phyloP scores from a whole-genome alignment of 2,329 filamentous ascomycete genomes.

The Claviceps humidiphila region DNA sequence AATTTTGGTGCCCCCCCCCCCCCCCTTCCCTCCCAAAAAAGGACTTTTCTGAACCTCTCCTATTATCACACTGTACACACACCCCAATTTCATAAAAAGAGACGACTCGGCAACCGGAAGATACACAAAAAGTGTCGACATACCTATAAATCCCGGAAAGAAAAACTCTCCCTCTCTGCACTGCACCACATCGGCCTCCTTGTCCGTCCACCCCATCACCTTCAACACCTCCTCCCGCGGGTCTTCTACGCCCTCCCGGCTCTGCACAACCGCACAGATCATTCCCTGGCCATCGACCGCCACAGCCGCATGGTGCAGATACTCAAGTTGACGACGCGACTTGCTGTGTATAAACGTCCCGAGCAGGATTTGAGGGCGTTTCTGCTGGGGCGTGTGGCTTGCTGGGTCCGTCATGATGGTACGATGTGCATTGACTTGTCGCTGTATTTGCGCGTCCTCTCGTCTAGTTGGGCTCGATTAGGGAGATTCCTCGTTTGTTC shows the following conservation, averaged over 20 bases:
- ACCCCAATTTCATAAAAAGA: no score
- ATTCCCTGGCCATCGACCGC: slow-evolving; percentile 36
- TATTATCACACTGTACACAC: no score
- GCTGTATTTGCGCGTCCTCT: background rate
- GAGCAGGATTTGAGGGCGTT: slow-evolving; percentile 33
- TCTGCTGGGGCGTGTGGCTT: slow-evolving; percentile 6
- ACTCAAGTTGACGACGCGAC: slow-evolving; percentile 33
- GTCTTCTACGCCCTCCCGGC: slow-evolving; percentile 18
- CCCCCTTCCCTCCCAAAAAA: no score
- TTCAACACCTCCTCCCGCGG: slow-evolving; percentile 21
- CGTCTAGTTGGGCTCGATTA: background rate
- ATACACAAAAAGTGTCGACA: slow-evolving; percentile 10
- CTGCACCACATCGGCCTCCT: slow-evolving; percentile 24
- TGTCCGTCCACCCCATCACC: slow-evolving; percentile 31
- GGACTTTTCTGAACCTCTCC: no score
- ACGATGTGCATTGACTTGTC: background rate
- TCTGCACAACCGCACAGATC: slow-evolving; percentile 34
- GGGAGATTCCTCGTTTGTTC: no score
- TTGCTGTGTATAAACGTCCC: slow-evolving; percentile 44
- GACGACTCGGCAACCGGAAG: no score
- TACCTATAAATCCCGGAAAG: slow-evolving; percentile 73
- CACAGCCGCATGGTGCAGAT: slow-evolving; percentile 35
- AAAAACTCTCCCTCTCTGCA: slow-evolving; percentile 51
- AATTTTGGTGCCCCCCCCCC: no score
- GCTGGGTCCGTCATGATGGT: slow-evolving; percentile 2